Evolutionary conservation across 2,329 filamentous ascomycete genomes (phyloP), one percentile per base, ranked within the genome.

Genomic region (Colletotrichum costaricense): DNA sequence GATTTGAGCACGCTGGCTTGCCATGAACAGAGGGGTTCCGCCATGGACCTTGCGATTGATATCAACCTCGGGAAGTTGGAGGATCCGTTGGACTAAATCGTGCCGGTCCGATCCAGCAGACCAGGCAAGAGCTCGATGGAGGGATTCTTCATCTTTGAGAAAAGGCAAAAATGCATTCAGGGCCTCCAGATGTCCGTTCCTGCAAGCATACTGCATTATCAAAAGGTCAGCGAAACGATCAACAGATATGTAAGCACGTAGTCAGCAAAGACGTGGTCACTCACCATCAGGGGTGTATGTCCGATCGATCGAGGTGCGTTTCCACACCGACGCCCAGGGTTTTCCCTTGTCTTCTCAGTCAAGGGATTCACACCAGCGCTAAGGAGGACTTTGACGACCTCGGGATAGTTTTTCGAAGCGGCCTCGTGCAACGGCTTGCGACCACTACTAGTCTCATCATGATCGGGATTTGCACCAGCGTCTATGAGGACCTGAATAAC

Each of bases 381-480:
- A 5, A 86, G 71, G 3, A 86, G 74, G 1, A 77, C 66, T 19
- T 66, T 72, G 4, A 82, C 77, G 35, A 78, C 79, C 6, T 73
- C 74, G 4, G 72, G 63, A 67, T 81, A 78, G 49, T 83, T 83
- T 9, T 74, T 76, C 4, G 6, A 71, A 3, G 82, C 81, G 6
- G 84, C 83, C 28, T 73, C 7, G 64, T 85, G 81, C 1, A 86
- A 70, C 6, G 84, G 81, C n/a, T 75, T 81, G 1, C 76, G 56
- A 0, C 84, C 83, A 22, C 67, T 2, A 7, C 19, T 4, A 4
- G 56, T 63, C 2, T 80, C 75, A 1, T 69, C 54, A 19, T 65
- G 38, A 56, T 80, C 74, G 11, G 77, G 78, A 19, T 79, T 72
- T 5, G 79, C 82, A 1, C 78, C 79, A 12, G 75, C 69, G 4